phyloP scores from a whole-genome alignment of 371 early-diverging fungal species.

The Circinella umbellata region DNA sequence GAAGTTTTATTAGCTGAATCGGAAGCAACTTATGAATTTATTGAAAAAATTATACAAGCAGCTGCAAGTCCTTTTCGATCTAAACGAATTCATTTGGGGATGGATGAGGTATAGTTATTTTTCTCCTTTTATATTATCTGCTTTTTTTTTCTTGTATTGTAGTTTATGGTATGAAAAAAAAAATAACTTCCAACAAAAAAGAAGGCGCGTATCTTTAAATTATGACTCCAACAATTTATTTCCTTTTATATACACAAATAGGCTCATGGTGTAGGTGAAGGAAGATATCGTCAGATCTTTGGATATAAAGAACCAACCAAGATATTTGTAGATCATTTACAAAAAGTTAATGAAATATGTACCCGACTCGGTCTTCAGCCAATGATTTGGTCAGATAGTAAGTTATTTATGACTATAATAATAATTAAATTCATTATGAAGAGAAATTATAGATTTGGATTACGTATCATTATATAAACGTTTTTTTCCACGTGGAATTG shows the following conservation, averaged over 20 bases:
- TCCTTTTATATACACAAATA: conserved; percentile 11
- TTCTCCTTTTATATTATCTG: too few species aligned
- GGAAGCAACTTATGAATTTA: conserved; percentile 79
- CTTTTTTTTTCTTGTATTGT: not conserved
- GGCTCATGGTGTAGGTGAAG: conserved; percentile 87
- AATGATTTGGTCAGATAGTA: conserved; percentile 91
- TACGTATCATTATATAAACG: too few species aligned
- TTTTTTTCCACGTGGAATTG: too few species aligned
- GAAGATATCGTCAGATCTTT: conserved; percentile 76
- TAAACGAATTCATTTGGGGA: conserved; percentile 82
- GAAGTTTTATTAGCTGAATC: conserved; percentile 76
- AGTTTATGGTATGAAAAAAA: too few species aligned
- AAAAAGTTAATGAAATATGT: conserved; percentile 76
- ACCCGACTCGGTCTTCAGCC: conserved; percentile 63
- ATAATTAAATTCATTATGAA: too few species aligned
- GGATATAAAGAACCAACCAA: conserved; percentile 75
- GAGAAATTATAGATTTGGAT: too few species aligned
- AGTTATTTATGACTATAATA: conserved; percentile 23
- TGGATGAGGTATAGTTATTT: conserved; percentile 69
- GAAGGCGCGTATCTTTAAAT: too few species aligned
- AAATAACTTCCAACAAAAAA: too few species aligned
- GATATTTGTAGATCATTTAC: conserved; percentile 80
- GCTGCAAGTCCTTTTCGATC: conserved; percentile 75
- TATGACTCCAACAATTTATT: too few species aligned
- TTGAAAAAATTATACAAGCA: conserved; percentile 74